These are phyloP conservation scores for Hymenoscyphus scutula DNA, from an alignment of 2,329 filamentous ascomycete species.

Conservation along the genomic window DNA sequence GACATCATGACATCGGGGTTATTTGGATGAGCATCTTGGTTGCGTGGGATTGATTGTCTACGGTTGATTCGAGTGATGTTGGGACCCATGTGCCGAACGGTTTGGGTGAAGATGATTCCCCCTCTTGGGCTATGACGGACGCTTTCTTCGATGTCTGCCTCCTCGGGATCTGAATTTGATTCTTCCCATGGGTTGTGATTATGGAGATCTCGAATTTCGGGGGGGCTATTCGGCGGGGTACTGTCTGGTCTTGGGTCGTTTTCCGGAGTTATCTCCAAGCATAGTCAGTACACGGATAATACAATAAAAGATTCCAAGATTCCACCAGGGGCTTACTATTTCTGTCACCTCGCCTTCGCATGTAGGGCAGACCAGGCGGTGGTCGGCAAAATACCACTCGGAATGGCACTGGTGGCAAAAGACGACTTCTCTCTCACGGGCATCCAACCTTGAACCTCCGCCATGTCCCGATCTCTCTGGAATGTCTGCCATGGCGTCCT, in stretches of 20 bases:
- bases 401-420: constrained; percentile 80
- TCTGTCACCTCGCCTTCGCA: constrained; percentile 80
- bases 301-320: not conserved
- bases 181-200: constrained; percentile 33
- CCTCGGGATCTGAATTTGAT: constrained; percentile 55
- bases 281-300: constrained; percentile 35
- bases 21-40: constrained; percentile 11
- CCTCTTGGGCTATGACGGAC: constrained; percentile 33
- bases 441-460: constrained; percentile 43
- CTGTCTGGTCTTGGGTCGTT: constrained; percentile 59
- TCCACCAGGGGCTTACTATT: constrained; percentile 60
- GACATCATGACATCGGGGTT: constrained; percentile 33
- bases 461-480: constrained; percentile 11
- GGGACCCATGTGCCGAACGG: constrained; percentile 24
- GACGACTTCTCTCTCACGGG: constrained; percentile 65
- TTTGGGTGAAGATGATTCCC: constrained; percentile 31
- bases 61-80: constrained; percentile 5
- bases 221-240: constrained; percentile 14
- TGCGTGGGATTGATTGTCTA: constrained; percentile 6
- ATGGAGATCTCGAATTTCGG: constrained; percentile 20
- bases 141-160: constrained; percentile 55
- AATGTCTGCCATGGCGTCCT: constrained; percentile 41
- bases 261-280: constrained; percentile 48
- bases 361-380: constrained; percentile 69
- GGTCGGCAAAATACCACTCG: constrained; percentile 76